Evolutionary conservation across 805 yeast genomes (phyloP), one percentile per base, ranked within the genome.

Genomic region (Yarrowia bubula): DNA sequence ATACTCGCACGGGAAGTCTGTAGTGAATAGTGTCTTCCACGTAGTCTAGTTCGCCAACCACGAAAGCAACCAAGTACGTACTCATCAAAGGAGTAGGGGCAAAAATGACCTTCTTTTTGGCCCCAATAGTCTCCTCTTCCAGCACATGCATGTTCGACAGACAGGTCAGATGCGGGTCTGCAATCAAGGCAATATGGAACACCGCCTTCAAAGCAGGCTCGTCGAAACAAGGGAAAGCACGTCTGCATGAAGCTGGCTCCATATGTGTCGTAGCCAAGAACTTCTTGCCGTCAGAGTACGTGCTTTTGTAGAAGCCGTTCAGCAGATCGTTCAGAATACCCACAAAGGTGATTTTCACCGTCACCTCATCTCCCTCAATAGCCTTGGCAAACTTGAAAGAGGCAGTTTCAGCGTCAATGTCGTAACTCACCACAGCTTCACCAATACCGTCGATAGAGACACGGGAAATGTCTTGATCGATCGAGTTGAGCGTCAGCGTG

Each of bases 141-240:
- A 77, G 80, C 46, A 77, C 85, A 71, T 84, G 87, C 88, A 86
- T 86, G 74, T 87, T 87, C 44, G 90, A 85, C 71, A 87, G 79
- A 68, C 85, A 86, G 57, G 87, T 86, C 70, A 81, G 77, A 46
- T 79, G 71, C 67, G 74, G 72, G 68, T 82, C 82, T 41, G 88
- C 83, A 62, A 84, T 77, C 66, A 87, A 79, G 28, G 83, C 74
- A 65, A 88, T 80, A 67, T 82, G 83, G 69, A 85, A 87, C 53
- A 84, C 81, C 48, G 91, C 89, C 76, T 88, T 87, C 62, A 84
- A 78, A 51, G 84, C 80, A 4, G 92, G 91, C 75, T 87, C 90
- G 74, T 87, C 92, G 69, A 85, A 85, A 71, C 86, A 86, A 15
- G 92, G 92, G 81, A 88, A 88, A 3, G 92, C 90, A 66, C 88